Conservation (phyloP, 768 basidiomycete species). For the Phlebiopsis gigantea region DNA sequence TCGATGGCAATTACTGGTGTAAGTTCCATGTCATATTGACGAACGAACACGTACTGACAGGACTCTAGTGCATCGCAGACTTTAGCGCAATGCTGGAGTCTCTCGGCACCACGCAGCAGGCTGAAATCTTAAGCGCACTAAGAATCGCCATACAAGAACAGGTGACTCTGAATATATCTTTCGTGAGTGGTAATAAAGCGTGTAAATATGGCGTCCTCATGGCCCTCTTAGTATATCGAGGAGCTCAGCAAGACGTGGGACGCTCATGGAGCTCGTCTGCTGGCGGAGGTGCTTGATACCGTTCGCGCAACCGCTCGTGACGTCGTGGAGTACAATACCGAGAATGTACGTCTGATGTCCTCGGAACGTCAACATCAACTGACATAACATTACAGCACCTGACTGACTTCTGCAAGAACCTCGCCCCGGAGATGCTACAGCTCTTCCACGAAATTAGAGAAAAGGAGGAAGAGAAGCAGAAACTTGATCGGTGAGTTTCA, state of each 20-base stretch:
- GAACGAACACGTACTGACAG: background rate
- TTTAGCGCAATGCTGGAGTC: conserved; percentile 2
- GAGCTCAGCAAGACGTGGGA: conserved; percentile 7
- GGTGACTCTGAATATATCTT: conserved; percentile 8
- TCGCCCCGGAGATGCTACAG: conserved; percentile 9
- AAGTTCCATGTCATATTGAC: background rate
- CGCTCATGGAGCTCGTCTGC: conserved; percentile 38
- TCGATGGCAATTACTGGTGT: conserved; percentile 1
- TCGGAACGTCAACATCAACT: background rate
- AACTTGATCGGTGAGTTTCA: conserved; percentile 8
- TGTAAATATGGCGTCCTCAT: background rate
- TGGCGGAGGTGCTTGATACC: conserved; percentile 54
- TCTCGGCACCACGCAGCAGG: conserved; percentile 3
- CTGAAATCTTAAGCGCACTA: conserved; percentile 4
- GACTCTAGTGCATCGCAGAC: conserved; percentile 5
- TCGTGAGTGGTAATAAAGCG: background rate
- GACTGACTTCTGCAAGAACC: conserved; percentile 10
- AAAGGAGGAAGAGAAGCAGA: conserved; percentile 11
- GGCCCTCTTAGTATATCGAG: conserved; percentile 1
- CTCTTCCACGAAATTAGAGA: conserved; percentile 12
- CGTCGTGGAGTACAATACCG: conserved; percentile 9
- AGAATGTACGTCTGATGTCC: background rate
- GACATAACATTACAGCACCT: background rate
- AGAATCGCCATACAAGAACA: conserved; percentile 6
- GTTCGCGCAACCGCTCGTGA: conserved; percentile 68